These are phyloP conservation scores for Calamus simplicifolius DNA, from an alignment of 176 grass and related monocot genomes.

Conservation along the genomic window DNA sequence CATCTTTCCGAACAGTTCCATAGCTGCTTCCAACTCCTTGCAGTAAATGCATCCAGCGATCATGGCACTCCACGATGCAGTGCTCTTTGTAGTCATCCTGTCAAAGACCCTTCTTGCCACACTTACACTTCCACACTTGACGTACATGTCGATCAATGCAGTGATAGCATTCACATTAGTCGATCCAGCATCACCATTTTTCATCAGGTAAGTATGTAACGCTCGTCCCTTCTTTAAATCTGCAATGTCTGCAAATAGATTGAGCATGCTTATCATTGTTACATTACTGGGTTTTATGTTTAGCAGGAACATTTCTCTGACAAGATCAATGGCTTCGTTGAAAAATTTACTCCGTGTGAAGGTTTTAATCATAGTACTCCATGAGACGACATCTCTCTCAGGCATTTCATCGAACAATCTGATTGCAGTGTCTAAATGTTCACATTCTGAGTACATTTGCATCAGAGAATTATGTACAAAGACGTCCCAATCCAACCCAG, in stretches of 20 bases:
- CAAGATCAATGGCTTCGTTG: not conserved
- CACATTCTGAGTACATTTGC: conserved; percentile 16
- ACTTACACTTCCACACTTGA: conserved; percentile 13
- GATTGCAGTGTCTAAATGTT: not conserved
- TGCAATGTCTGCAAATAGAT: conserved; percentile 11
- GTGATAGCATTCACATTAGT: conserved; percentile 11
- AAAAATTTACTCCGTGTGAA: not conserved
- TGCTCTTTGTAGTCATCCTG: conserved; percentile 8
- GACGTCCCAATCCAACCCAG: conserved; percentile 7
- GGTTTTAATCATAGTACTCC: conserved; percentile 16
- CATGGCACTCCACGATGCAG: conserved; percentile 14
- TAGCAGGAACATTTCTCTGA: conserved; percentile 9
- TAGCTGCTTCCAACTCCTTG: conserved; percentile 3
- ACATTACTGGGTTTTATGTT: conserved; percentile 1
- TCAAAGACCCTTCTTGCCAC: conserved; percentile 12
- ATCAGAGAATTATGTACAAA: conserved; percentile 14
- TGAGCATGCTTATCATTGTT: conserved; percentile 12
- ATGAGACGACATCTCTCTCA: conserved; percentile 14
- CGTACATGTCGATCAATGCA: conserved; percentile 17
- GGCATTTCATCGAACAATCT: conserved; percentile 15
- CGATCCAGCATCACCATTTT: not conserved
- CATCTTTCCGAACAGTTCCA: conserved; percentile 9
- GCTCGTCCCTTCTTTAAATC: conserved; percentile 7
- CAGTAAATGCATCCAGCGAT: conserved; percentile 11
- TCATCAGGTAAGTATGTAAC: conserved; percentile 9